Evolutionary conservation across 768 basidiomycete genomes (phyloP).

Genomic region (Rossbeevera mucosa): DNA sequence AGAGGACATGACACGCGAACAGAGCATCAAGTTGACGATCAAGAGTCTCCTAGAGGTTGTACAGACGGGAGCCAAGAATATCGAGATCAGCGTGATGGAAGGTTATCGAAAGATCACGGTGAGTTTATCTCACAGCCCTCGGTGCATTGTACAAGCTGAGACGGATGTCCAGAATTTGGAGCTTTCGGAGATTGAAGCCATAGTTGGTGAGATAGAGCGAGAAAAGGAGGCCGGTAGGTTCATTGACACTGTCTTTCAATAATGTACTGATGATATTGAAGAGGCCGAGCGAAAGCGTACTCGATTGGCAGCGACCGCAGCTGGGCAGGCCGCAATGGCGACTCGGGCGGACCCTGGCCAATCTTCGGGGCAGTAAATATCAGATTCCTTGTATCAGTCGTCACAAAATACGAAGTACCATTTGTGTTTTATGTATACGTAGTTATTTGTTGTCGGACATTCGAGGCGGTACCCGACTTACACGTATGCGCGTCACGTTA

Average conservation of each 20-base stretch:
- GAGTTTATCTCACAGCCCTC: conserved; percentile 16
- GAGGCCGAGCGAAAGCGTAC: conserved; percentile 95
- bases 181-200: conserved; percentile 81
- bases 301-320: conserved; percentile 85
- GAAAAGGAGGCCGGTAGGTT: conserved; percentile 90
- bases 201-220: conserved; percentile 89
- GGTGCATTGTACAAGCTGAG: not conserved
- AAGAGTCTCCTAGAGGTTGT: conserved; percentile 97
- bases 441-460: conserved; percentile 22
- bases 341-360: conserved; percentile 43
- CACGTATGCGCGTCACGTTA: not conserved
- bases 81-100: conserved; percentile 98
- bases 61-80: conserved; percentile 99
- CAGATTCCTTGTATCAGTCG: conserved; percentile 10
- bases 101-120: conserved; percentile 91
- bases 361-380: conserved; percentile 34
- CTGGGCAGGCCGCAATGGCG: conserved; percentile 85
- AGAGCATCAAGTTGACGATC: conserved; percentile 90
- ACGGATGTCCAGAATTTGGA: conserved; percentile 64
- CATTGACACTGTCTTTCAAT: not conserved
- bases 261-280: conserved; percentile 27
- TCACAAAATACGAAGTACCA: conserved; percentile 4
- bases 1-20: conserved; percentile 82
- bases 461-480: not conserved
- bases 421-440: not conserved